Percentiles rank a stretch among this genome's conserved stretches.
Conservation (phyloP, 495 filamentous ascomycete genomes). For the Astrothelium macrocarpum region DNA sequence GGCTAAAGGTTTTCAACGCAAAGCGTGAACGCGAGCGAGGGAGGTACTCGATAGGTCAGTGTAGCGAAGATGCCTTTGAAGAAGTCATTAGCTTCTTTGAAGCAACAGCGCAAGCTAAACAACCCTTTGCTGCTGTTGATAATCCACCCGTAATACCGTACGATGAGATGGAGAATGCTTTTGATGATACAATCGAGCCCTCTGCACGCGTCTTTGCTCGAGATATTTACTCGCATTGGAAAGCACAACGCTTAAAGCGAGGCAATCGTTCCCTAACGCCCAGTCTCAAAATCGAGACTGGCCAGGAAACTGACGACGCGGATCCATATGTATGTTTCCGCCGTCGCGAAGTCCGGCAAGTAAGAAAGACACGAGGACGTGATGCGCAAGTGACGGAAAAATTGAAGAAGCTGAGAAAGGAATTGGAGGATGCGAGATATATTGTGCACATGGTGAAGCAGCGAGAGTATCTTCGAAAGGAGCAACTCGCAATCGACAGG, state of each 20-base stretch:
- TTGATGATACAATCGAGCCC: conserved; percentile 62
- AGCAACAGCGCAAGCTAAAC: conserved; percentile 65
- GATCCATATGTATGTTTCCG: conserved; percentile 99
- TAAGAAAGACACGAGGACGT: conserved; percentile 84
- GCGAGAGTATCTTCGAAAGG: conserved; percentile 67
- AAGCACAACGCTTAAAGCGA: conserved; percentile 50
- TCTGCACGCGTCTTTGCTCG: conserved; percentile 64
- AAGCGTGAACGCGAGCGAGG: conserved; percentile 35
- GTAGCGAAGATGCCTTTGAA: conserved; percentile 86
- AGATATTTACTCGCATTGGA: conserved; percentile 89
- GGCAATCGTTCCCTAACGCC: conserved; percentile 63
- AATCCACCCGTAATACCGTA: conserved; percentile 68
- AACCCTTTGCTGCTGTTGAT: conserved; percentile 83
- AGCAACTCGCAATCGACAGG: conserved; percentile 62
- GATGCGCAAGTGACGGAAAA: conserved; percentile 93
- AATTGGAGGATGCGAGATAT: conserved; percentile 80
- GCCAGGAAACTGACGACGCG: conserved; percentile 84
- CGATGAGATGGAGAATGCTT: conserved; percentile 66
- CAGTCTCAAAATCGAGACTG: conserved; percentile 80
- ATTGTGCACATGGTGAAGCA: conserved; percentile 65
- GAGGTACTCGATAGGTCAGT: conserved; percentile 49
- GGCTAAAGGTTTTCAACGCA: conserved; percentile 72
- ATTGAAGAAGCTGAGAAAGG: conserved; percentile 79
- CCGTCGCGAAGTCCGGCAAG: conserved; percentile 86
- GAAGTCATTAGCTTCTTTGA: conserved; percentile 92